Conservation (phyloP, 306 rosid species). For the Cucurbita pepo region DNA sequence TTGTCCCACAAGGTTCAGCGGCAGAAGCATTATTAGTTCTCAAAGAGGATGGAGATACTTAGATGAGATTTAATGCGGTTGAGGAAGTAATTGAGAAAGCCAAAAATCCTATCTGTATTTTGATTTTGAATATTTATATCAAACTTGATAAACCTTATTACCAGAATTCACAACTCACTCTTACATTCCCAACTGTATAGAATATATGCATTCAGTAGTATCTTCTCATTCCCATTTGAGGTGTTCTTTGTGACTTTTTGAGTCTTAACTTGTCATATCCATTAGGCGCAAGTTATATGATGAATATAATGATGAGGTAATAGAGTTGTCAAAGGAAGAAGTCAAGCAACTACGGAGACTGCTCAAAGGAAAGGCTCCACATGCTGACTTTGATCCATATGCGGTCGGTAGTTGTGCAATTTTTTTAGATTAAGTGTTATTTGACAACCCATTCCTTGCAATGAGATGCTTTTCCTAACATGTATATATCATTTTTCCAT, state of each 20-base stretch:
- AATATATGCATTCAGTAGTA: not conserved
- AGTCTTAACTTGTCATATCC: conserved; percentile 1
- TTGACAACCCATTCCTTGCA: not conserved
- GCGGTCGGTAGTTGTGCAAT: conserved; percentile 32
- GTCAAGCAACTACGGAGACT: conserved; percentile 40
- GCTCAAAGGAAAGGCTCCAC: conserved; percentile 64
- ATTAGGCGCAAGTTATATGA: conserved; percentile 69
- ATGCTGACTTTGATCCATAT: conserved; percentile 65
- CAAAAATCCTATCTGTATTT: not conserved
- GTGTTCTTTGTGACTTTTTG: not conserved
- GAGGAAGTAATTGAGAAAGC: not conserved
- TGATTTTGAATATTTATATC: not conserved
- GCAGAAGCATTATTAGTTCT: not conserved
- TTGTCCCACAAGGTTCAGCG: not conserved
- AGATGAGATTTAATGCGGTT: not conserved
- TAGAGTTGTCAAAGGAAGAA: conserved; percentile 57
- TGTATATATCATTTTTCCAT: not conserved
- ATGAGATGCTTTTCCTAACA: not conserved
- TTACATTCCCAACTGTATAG: not conserved
- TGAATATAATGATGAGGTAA: conserved; percentile 66
- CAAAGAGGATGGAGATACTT: not conserved
- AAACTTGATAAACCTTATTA: not conserved
- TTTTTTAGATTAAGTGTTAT: not conserved
- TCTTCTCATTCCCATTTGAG: not conserved
- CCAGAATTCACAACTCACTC: not conserved